Evolutionary conservation across 1,284 basidiomycete genomes (phyloP).

Genomic region (Phylloporus sp.): DNA sequence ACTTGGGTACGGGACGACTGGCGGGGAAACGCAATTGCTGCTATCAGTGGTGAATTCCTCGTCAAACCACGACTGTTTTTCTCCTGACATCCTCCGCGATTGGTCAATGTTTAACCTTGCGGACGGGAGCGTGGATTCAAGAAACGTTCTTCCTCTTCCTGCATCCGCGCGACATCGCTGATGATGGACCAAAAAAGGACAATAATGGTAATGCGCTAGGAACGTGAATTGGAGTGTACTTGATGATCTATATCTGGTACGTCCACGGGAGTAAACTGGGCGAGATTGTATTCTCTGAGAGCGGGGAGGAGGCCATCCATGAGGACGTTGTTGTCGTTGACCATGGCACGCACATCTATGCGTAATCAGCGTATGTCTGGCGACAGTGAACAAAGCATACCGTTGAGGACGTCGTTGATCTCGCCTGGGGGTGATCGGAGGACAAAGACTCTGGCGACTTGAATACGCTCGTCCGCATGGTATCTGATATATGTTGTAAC

Average conservation of each 20-base stretch:
- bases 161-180: constrained; percentile 69
- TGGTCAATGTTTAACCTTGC: too few species aligned
- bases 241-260: constrained; percentile 77
- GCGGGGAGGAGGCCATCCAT: constrained; percentile 81
- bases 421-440: constrained; percentile 93
- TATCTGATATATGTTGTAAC: constrained; percentile 21
- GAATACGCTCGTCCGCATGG: constrained; percentile 70
- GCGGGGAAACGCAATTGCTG: constrained; percentile 24
- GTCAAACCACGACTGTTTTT: constrained; percentile 29
- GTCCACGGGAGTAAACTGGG: constrained; percentile 83
- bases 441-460: constrained; percentile 79
- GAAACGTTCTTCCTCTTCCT: constrained; percentile 68
- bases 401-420: constrained; percentile 94
- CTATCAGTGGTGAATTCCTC: constrained; percentile 26
- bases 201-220: constrained; percentile 1
- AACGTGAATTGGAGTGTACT: constrained; percentile 49
- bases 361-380: constrained; percentile 6
- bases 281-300: constrained; percentile 82
- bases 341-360: constrained; percentile 86
- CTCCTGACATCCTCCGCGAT: constrained; percentile 10
- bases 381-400: constrained; percentile 46
- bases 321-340: constrained; percentile 83
- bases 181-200: constrained; percentile 71
- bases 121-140: constrained; percentile 82
- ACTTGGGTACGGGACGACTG: constrained; percentile 12